Conservation (phyloP, 116 monocot genomes). For the Cymodocea nodosa region DNA sequence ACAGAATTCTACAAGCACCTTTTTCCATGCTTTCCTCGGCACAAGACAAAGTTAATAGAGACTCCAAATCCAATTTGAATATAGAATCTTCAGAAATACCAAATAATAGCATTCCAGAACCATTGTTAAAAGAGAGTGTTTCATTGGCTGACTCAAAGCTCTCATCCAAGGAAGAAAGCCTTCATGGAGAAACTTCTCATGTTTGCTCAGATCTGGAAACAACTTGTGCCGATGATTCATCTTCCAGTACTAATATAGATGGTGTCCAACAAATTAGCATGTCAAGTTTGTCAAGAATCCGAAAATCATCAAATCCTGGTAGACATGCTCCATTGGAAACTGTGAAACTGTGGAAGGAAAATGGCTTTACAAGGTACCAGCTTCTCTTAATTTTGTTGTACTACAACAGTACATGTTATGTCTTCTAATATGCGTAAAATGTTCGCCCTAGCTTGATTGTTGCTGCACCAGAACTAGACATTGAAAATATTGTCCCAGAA, state of each 20-base stretch:
- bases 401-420: neutral
- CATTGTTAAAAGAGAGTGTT: neutral
- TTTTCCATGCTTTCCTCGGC: conserved; percentile 31
- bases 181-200: neutral
- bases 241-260: neutral
- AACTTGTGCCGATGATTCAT: neutral
- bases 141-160: neutral
- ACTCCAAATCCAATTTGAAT: conserved; percentile 7
- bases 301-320: conserved; percentile 32
- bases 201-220: neutral
- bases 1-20: conserved; percentile 71
- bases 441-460: conserved; percentile 50
- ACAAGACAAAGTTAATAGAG: conserved; percentile 8
- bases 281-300: neutral
- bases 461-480: conserved; percentile 63
- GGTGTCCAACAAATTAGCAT: neutral
- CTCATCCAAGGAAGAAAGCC: neutral
- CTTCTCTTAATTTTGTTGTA: neutral
- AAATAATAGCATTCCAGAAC: neutral
- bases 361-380: conserved; percentile 61
- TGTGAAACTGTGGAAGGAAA: conserved; percentile 56
- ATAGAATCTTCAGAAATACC: conserved; percentile 7
- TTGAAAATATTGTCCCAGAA: conserved; percentile 35
- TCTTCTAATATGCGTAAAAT: neutral
- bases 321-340: conserved; percentile 33